Percentiles rank a stretch among this genome's conserved stretches.
These are phyloP conservation scores for Vickermania spadyakhi DNA, from an alignment of 208 protist genomes.

Conservation along the genomic window DNA sequence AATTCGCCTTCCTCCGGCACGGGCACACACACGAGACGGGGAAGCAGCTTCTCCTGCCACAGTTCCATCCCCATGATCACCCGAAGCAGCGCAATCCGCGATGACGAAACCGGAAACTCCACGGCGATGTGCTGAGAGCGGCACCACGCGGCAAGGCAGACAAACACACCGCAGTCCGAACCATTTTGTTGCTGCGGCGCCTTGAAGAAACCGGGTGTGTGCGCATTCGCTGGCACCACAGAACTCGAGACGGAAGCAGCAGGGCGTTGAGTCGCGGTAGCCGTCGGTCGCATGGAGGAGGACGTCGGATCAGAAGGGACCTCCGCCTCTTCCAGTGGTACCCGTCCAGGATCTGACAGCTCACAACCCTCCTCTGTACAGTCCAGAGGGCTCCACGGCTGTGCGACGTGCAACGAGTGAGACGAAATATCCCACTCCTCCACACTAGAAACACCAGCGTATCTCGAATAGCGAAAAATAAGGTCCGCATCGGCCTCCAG, in stretches of 20 bases:
- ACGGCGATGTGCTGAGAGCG: conserved; percentile 39
- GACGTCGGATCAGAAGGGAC: background rate
- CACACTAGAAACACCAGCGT: too few relatives aligned
- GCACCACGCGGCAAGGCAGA: conserved; percentile 73
- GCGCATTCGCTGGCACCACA: conserved; percentile 10
- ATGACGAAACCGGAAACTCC: conserved; percentile 26
- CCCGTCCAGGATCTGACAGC: too few relatives aligned
- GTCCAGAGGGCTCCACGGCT: background rate
- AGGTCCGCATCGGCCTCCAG: too few relatives aligned
- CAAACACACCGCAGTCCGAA: conserved; percentile 77
- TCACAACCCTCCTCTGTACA: too few relatives aligned
- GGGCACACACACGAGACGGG: conserved; percentile 27
- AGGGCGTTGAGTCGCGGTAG: too few relatives aligned
- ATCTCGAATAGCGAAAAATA: too few relatives aligned
- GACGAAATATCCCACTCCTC: background rate
- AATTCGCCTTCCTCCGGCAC: background rate
- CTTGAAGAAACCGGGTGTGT: conserved; percentile 24
- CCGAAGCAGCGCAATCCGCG: conserved; percentile 27
- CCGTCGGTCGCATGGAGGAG: too few relatives aligned
- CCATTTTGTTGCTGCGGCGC: conserved; percentile 60
- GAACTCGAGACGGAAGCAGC: too few relatives aligned
- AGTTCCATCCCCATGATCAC: conserved; percentile 12
- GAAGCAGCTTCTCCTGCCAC: conserved; percentile 24
- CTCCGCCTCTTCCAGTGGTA: conserved; percentile 1
- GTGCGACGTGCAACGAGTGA: background rate